Percentiles rank a stretch among this genome's conserved stretches.
Evolutionary conservation across 192 early-diverging fungal genomes (phyloP).

Genomic region (Entomortierella chlamydospora): DNA sequence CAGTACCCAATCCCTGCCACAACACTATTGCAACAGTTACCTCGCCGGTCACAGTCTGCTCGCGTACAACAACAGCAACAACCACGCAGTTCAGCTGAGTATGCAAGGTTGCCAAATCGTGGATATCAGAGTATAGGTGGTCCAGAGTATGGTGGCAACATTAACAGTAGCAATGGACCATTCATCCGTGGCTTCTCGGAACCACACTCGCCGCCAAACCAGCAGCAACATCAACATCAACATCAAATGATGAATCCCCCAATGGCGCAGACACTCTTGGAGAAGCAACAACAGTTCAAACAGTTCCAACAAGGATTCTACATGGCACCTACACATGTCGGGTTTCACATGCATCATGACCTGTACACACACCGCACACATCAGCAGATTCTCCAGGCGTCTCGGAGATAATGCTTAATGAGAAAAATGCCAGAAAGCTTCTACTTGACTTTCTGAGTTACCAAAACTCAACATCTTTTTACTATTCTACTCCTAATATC

Average conservation of each 20-base stretch:
- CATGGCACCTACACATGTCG: conserved; percentile 4
- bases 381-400: conserved; percentile 31
- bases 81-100: conserved; percentile 13
- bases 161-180: not conserved
- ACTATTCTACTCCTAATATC: too few relatives aligned
- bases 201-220: conserved; percentile 1
- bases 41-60: conserved; percentile 35
- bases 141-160: too few relatives aligned
- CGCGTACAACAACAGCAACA: conserved; percentile 11
- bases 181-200: conserved; percentile 17
- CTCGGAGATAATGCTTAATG: conserved; percentile 1
- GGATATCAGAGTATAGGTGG: conserved; percentile 18
- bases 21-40: conserved; percentile 22
- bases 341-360: conserved; percentile 27
- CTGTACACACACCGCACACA: conserved; percentile 13
- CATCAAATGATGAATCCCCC: not conserved
- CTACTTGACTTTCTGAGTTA: too few relatives aligned
- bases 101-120: conserved; percentile 7
- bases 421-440: too few relatives aligned
- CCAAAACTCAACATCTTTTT: too few relatives aligned
- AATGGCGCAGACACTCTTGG: not conserved
- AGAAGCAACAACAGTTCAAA: conserved; percentile 13
- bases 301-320: conserved; percentile 30
- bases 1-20: conserved; percentile 39
- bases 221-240: conserved; percentile 10